Base-by-base conservation (phyloP, 768 basidiomycete genomes). In the Collybia sp. region DNA sequence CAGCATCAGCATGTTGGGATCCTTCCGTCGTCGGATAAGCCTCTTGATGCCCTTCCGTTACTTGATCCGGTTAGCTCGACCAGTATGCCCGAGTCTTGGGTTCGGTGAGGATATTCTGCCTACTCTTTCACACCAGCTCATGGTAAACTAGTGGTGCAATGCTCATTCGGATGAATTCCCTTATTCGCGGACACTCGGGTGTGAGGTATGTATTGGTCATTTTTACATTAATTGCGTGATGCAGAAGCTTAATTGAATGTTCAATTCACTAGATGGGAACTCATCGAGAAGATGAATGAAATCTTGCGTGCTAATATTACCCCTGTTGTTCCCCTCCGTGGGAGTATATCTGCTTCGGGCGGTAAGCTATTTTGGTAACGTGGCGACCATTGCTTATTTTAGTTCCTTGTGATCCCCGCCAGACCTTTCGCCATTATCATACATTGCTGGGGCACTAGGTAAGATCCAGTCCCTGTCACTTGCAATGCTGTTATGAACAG, bases 41-140 rank as follows among this genome's bases (percentile, higher is more conserved):
- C 70, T 5, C 70, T 70, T 5, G 55, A 71, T 39, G 67, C 68
- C 13, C 68, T 90, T 3, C 84, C 89, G 9, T 74, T 91, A 19
- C 70, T 78, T 13, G 87, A 91, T 53, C 83, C 84, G 0, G 68
- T 71, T 10, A 68, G 76, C 32, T 78, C 83, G 10, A 80, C 80
- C 30, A 78, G 71, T 43, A 92, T 93, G 88, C 91, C 91, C 2
- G 83, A 88, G 51, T 70, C 90, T 2, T 93, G 92, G 87, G 90
- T 92, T 39, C 79, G 89, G 71, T 72, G 51, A 42, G 58, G 58
- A 47, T 11, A 12, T 15, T 56, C 15, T 51, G 45, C 13, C 55
- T 61, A 1, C 68, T 62, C 54, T 3, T 55, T 62, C 15, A 61
- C 61, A 61, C 53, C 68, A 69, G 64, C 67, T 72, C 18, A 64